These are phyloP conservation scores for Fusarium torulosum DNA, from an alignment of 2,329 filamentous ascomycete genomes.

Conservation along the genomic window DNA sequence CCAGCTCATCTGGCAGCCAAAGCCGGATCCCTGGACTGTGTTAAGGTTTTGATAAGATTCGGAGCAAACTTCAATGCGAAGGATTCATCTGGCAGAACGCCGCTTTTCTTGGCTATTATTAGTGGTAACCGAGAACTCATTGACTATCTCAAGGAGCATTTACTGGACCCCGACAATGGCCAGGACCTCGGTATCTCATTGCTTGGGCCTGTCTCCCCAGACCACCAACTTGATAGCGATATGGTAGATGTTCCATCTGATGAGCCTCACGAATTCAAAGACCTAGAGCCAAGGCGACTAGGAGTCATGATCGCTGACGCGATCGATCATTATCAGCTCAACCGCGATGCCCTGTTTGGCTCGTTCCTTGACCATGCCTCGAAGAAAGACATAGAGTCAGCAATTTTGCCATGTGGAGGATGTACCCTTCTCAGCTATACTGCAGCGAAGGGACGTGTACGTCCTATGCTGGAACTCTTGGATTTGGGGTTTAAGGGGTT, in stretches of 20 bases:
- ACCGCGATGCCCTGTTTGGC: slow-evolving; percentile 13
- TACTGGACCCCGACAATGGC: slow-evolving; percentile 12
- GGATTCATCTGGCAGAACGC: slow-evolving; percentile 36
- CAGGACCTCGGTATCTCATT: slow-evolving; percentile 20
- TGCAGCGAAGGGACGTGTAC: neutral
- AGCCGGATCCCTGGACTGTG: slow-evolving; percentile 34
- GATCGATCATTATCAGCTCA: slow-evolving; percentile 20
- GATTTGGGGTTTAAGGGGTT: slow-evolving; percentile 39
- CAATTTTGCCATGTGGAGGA: slow-evolving; percentile 40
- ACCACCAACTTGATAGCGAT: slow-evolving; percentile 1
- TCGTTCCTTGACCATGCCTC: slow-evolving; percentile 34
- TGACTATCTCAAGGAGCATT: slow-evolving; percentile 31
- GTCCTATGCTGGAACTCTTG: slow-evolving; percentile 38
- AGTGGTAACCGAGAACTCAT: slow-evolving; percentile 24
- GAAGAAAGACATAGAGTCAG: slow-evolving; percentile 27
- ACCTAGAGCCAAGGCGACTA: slow-evolving; percentile 14
- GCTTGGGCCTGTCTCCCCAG: neutral
- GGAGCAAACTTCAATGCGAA: slow-evolving; percentile 31
- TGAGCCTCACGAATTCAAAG: neutral
- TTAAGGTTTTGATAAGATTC: slow-evolving; percentile 26
- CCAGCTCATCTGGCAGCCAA: slow-evolving; percentile 41
- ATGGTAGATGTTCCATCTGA: neutral
- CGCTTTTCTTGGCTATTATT: slow-evolving; percentile 35
- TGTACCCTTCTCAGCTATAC: slow-evolving; percentile 46
- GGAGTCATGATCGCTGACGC: slow-evolving; percentile 35